Percentiles rank a stretch among this genome's conserved stretches.
phyloP scores from a whole-genome alignment of 169 alveolate species.

The Plasmodium knowlesi region DNA sequence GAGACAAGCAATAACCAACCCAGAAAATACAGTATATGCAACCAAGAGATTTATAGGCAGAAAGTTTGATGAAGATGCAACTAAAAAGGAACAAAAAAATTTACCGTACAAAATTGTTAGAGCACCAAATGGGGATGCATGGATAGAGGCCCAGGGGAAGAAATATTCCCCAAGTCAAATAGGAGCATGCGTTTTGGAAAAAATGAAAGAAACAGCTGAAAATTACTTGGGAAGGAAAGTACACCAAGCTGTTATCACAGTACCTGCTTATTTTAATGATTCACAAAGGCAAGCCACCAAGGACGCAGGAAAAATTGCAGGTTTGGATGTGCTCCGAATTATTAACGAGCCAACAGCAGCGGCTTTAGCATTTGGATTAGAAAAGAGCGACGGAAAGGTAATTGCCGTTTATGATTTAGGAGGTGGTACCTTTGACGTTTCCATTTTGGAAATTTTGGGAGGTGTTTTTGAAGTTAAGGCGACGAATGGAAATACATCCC shows the following conservation, averaged over 20 bases:
- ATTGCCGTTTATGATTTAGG: constrained; percentile 95
- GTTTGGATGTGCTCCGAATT: constrained; percentile 95
- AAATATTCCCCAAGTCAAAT: constrained; percentile 96
- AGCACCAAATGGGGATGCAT: constrained; percentile 98
- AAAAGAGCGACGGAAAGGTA: constrained; percentile 94
- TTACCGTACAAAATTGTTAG: constrained; percentile 97
- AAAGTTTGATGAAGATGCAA: constrained; percentile 95
- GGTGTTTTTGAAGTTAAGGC: constrained; percentile 99
- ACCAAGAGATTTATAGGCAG: constrained; percentile 97
- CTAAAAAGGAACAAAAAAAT: constrained; percentile 95
- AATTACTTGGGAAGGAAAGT: constrained; percentile 94
- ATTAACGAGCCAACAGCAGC: constrained; percentile 99
- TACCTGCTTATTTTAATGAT: constrained; percentile 97
- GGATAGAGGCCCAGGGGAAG: constrained; percentile 97
- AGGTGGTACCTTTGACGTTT: constrained; percentile 99
- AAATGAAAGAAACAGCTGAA: constrained; percentile 98
- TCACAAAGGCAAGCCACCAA: constrained; percentile 97
- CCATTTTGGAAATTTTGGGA: constrained; percentile 96
- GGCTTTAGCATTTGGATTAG: constrained; percentile 99
- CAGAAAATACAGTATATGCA: constrained; percentile 96
- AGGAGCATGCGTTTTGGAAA: constrained; percentile 96
- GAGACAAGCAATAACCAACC: constrained; percentile 97
- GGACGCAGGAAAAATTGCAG: constrained; percentile 98
- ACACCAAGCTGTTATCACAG: constrained; percentile 97
- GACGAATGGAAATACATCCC: constrained; percentile 98